Evolutionary conservation across 345 rosid species (phyloP).

Genomic region (Cardiospermum halicacabum): DNA sequence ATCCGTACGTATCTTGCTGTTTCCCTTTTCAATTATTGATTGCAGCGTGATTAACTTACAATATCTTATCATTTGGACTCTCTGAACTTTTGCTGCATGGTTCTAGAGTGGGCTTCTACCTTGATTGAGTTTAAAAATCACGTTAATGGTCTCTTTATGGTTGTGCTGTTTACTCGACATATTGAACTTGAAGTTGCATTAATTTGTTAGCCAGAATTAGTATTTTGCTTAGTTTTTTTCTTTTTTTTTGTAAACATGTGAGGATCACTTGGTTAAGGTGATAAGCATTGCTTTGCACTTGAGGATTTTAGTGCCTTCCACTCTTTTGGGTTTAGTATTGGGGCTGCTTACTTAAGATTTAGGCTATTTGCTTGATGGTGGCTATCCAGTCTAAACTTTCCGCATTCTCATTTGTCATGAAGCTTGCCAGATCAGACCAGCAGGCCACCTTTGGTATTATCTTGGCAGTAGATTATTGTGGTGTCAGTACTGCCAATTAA

Average conservation of each 20-base stretch:
- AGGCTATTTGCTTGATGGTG: neutral
- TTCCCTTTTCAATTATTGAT: neutral
- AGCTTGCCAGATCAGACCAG: neutral
- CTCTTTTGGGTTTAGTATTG: neutral
- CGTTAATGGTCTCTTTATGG: neutral
- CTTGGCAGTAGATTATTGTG: neutral
- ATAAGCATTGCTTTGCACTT: neutral
- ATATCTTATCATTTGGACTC: neutral
- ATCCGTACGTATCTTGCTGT: constrained; percentile 32
- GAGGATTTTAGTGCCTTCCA: neutral
- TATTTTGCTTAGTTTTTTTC: neutral
- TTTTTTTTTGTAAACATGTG: neutral
- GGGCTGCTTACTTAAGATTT: neutral
- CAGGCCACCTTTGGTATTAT: neutral
- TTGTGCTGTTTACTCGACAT: too few species aligned
- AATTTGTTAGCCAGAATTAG: neutral
- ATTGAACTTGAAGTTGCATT: neutral
- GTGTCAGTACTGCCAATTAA: neutral
- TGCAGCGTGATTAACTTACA: neutral
- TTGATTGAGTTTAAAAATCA: neutral
- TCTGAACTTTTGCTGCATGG: neutral
- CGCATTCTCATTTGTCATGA: neutral
- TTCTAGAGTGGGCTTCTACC: neutral
- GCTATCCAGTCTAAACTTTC: neutral
- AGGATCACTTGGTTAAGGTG: neutral